These are phyloP conservation scores for Apium graveolens DNA, from an alignment of 129 eudicot species.

Conservation along the genomic window DNA sequence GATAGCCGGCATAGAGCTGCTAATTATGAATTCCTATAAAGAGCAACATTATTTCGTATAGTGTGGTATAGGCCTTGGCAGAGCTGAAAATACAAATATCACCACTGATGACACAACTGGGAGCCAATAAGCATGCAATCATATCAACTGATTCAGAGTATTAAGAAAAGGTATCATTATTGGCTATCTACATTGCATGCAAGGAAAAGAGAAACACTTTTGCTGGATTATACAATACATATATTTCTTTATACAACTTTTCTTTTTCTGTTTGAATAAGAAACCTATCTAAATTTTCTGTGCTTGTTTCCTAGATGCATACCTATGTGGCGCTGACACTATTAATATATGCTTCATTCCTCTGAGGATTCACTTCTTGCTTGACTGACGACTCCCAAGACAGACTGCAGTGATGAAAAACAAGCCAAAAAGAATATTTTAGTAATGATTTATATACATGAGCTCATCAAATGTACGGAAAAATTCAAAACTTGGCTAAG, in stretches of 20 bases:
- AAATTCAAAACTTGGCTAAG: background rate
- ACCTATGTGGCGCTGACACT: background rate
- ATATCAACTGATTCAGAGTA: background rate
- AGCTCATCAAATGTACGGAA: background rate
- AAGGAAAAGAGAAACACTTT: background rate
- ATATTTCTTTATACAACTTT: background rate
- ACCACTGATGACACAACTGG: background rate
- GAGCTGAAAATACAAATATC: background rate
- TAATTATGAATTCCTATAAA: background rate
- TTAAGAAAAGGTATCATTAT: background rate
- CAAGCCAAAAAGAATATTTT: background rate
- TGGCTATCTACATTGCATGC: background rate
- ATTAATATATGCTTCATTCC: background rate
- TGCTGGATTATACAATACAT: background rate
- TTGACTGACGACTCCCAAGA: slow-evolving; percentile 17
- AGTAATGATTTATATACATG: background rate
- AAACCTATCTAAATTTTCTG: background rate
- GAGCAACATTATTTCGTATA: background rate
- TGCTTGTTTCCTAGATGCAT: slow-evolving; percentile 4
- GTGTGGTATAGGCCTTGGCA: background rate
- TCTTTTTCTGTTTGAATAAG: background rate
- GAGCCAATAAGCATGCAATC: background rate
- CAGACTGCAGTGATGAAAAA: slow-evolving; percentile 14
- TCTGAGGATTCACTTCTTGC: slow-evolving; percentile 3
- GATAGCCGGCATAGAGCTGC: background rate